A percentile compares a stretch with the other conserved stretches of the same genome.
Conservation (phyloP, 768 basidiomycete genomes). For the Inosperma sp. region DNA sequence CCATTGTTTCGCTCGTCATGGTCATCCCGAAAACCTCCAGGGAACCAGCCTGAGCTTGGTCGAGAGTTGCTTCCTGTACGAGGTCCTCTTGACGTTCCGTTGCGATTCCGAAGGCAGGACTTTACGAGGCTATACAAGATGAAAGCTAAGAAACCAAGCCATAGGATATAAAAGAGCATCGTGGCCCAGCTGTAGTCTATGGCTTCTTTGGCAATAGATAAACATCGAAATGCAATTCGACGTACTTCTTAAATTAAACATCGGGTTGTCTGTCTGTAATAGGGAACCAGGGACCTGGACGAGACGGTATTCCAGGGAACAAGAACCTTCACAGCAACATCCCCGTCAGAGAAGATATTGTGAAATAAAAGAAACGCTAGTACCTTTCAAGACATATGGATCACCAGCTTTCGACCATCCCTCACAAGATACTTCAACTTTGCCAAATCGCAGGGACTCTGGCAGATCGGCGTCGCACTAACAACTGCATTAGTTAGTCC, state of each 20-base stretch:
- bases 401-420: constrained; percentile 85
- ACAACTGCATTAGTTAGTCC: background rate
- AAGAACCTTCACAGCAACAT: constrained; percentile 56
- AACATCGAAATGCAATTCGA: background rate
- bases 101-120: constrained; percentile 43
- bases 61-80: constrained; percentile 30
- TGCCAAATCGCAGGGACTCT: constrained; percentile 73
- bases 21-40: constrained; percentile 33
- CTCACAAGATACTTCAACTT: constrained; percentile 84
- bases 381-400: constrained; percentile 80
- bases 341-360: background rate
- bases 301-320: constrained; percentile 79
- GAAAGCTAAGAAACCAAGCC: constrained; percentile 47
- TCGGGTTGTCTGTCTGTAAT: constrained; percentile 28
- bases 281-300: constrained; percentile 57
- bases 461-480: constrained; percentile 92
- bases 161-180: constrained; percentile 52
- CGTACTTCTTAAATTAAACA: constrained; percentile 30
- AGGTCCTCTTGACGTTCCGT: constrained; percentile 25
- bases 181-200: constrained; percentile 46
- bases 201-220: background rate
- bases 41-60: constrained; percentile 48
- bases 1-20: constrained; percentile 38
- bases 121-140: constrained; percentile 56
- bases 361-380: constrained; percentile 7